Base-by-base conservation (phyloP, 2,329 filamentous ascomycete species). In the Thelonectria discophora region DNA sequence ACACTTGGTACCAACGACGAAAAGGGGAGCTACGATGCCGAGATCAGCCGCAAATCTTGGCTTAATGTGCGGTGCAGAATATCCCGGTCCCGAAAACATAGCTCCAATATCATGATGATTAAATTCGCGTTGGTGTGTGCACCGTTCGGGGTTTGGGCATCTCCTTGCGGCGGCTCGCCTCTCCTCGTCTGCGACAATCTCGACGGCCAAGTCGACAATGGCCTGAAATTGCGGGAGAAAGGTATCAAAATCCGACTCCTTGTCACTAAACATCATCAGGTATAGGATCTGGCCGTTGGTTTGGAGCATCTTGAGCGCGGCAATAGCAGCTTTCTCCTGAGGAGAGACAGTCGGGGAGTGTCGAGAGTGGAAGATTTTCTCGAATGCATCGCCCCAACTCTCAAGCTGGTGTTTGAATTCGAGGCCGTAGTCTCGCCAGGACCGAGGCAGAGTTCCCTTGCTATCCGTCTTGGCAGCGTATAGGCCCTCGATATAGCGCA, bases 1-100 rank as follows among this genome's bases (percentile, higher is more conserved):
- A 69, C 88, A 90, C 70, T 89, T 89, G 7, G 86, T 89, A 7
- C 86, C 88, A n/a, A 88, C 84, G 5, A 89, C 82, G 65, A 87
- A 90, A 1, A 91, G 79, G 1, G 87, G 86, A 3, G 87, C 84
- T 5, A 91, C 81, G 56, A 91, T 85, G 17, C 88, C 88, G 11
- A 88, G 74, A 52, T 89, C 86, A 21, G 88, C 83, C 45, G 86
- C 87, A 73, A 90, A 90, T 66, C 83, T 86, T 1, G 85, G 83
- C 71, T 85, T 87, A 69, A 87, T 83, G 65, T 87, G 84, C 0
- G 83, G 77, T 7, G 77, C 77, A 59, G 81, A 82, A 32, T 78
- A 77, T 45, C 79, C 77, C 9, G 78, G 77, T 10, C 76, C 76
- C 9, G 68, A 62, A 80, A 81, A 55, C 75, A 76, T 53, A 77